Percentiles rank a stretch among this genome's conserved stretches.
Evolutionary conservation across 1,139 yeast genomes (phyloP).

Genomic region (Zygoascus meyerae): DNA sequence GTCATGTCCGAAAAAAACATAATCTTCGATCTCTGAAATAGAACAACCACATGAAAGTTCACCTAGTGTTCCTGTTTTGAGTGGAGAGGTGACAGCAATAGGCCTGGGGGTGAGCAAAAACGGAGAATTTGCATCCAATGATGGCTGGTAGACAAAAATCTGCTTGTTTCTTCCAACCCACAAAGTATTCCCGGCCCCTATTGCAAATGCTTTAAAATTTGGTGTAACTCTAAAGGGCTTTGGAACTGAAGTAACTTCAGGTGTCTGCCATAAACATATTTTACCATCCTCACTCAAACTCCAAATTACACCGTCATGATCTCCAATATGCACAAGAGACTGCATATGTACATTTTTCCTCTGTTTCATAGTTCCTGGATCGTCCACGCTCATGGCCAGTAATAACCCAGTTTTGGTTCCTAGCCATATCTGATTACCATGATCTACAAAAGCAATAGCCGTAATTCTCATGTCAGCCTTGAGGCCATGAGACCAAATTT

Average conservation of each 20-base stretch:
- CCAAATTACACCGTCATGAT: constrained; percentile 25
- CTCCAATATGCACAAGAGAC: constrained; percentile 26
- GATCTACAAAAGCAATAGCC: constrained; percentile 23
- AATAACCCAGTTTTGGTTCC: constrained; percentile 36
- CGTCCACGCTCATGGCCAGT: background rate
- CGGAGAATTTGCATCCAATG: constrained; percentile 17
- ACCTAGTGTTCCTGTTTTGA: constrained; percentile 21
- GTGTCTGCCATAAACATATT: constrained; percentile 33
- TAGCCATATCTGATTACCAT: constrained; percentile 29
- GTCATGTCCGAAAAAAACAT: constrained; percentile 39
- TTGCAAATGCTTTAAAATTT: constrained; percentile 28
- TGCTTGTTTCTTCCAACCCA: constrained; percentile 36
- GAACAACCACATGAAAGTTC: constrained; percentile 33
- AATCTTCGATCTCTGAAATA: constrained; percentile 26
- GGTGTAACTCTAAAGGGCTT: constrained; percentile 31
- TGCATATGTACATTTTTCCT: constrained; percentile 9
- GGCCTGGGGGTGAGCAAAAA: constrained; percentile 29
- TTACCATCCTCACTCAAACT: constrained; percentile 39
- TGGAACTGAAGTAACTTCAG: constrained; percentile 26
- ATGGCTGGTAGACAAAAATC: constrained; percentile 33
- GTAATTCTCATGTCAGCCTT: constrained; percentile 28
- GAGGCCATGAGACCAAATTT: constrained; percentile 23
- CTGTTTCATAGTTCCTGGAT: constrained; percentile 2
- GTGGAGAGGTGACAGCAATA: constrained; percentile 15
- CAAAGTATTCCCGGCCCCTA: constrained; percentile 28